These are phyloP conservation scores for Clavispora fructus DNA, from an alignment of 805 yeast genomes.

Conservation along the genomic window DNA sequence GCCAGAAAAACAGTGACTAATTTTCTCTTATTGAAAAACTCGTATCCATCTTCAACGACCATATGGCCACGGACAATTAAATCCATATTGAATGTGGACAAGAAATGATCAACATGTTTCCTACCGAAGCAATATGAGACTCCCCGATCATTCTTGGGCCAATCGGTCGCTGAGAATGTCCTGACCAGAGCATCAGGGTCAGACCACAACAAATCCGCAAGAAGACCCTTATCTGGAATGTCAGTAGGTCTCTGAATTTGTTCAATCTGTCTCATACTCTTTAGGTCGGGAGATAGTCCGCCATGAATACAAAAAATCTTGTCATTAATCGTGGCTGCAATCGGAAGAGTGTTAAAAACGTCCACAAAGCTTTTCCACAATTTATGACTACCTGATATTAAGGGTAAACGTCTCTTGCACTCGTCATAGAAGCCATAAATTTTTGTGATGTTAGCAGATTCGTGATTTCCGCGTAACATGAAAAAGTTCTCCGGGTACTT, in stretches of 20 bases:
- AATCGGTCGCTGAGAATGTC: slow-evolving; percentile 38
- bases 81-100: slow-evolving; percentile 64
- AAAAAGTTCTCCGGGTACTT: slow-evolving; percentile 58
- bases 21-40: slow-evolving; percentile 68
- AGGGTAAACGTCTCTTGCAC: slow-evolving; percentile 47
- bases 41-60: slow-evolving; percentile 89
- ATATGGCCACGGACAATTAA: slow-evolving; percentile 78
- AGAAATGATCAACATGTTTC: slow-evolving; percentile 66
- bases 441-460: slow-evolving; percentile 53
- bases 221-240: slow-evolving; percentile 72
- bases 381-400: slow-evolving; percentile 24
- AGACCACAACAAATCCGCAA: slow-evolving; percentile 79
- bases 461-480: slow-evolving; percentile 57
- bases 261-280: slow-evolving; percentile 61
- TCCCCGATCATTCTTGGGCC: slow-evolving; percentile 83
- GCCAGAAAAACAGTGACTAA: slow-evolving; percentile 78
- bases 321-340: slow-evolving; percentile 57
- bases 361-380: slow-evolving; percentile 51
- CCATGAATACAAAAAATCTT: slow-evolving; percentile 61
- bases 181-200: slow-evolving; percentile 58
- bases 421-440: slow-evolving; percentile 60
- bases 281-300: slow-evolving; percentile 70
- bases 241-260: slow-evolving; percentile 76
- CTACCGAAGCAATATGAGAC: slow-evolving; percentile 75
- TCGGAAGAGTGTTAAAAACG: slow-evolving; percentile 54